A percentile compares a stretch with the other conserved stretches of the same genome.
Evolutionary conservation across 2,329 filamentous ascomycete species (phyloP).

Genomic region (Orbilia quercus): DNA sequence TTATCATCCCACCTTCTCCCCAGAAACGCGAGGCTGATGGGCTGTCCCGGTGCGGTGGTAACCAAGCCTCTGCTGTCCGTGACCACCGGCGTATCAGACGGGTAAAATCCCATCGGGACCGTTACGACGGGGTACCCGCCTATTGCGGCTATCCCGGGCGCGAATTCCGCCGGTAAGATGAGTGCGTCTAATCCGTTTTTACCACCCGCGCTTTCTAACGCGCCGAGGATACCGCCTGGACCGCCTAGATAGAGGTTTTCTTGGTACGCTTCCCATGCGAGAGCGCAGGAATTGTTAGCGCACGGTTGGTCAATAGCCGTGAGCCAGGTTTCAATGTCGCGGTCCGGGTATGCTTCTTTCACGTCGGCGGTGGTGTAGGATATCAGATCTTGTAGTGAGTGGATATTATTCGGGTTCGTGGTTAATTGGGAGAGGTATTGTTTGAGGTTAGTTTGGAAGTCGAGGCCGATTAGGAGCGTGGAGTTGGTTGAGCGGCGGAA

Average conservation of each 20-base stretch:
- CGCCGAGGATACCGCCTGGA: slow-evolving; percentile 40
- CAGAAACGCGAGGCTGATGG: slow-evolving; percentile 33
- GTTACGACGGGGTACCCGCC: slow-evolving; percentile 41
- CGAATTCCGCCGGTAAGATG: slow-evolving; percentile 31
- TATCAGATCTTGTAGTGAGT: slow-evolving; percentile 30
- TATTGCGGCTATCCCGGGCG: slow-evolving; percentile 36
- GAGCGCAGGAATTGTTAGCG: slow-evolving; percentile 36
- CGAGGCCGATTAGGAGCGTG: slow-evolving; percentile 7
- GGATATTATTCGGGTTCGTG: slow-evolving; percentile 37
- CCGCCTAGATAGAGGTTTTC: slow-evolving; percentile 39
- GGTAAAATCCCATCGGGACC: slow-evolving; percentile 40
- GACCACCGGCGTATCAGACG: slow-evolving; percentile 5
- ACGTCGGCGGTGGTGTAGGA: slow-evolving; percentile 31
- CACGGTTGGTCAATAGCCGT: slow-evolving; percentile 28
- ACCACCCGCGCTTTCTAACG: slow-evolving; percentile 21
- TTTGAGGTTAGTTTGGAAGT: slow-evolving; percentile 49
- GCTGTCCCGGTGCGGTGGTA: slow-evolving; percentile 27
- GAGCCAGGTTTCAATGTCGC: slow-evolving; percentile 38
- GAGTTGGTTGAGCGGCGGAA: slow-evolving; percentile 13
- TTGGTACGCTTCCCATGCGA: slow-evolving; percentile 29
- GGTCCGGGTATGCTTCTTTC: slow-evolving; percentile 43
- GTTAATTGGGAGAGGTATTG: slow-evolving; percentile 35
- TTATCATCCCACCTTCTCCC: slow-evolving; percentile 41
- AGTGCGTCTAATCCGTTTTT: slow-evolving; percentile 39
- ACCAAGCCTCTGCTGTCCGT: slow-evolving; percentile 25